These are phyloP conservation scores for Dryadomyces quercus-mongolicae DNA, from an alignment of 2,329 filamentous ascomycete species.

Conservation along the genomic window DNA sequence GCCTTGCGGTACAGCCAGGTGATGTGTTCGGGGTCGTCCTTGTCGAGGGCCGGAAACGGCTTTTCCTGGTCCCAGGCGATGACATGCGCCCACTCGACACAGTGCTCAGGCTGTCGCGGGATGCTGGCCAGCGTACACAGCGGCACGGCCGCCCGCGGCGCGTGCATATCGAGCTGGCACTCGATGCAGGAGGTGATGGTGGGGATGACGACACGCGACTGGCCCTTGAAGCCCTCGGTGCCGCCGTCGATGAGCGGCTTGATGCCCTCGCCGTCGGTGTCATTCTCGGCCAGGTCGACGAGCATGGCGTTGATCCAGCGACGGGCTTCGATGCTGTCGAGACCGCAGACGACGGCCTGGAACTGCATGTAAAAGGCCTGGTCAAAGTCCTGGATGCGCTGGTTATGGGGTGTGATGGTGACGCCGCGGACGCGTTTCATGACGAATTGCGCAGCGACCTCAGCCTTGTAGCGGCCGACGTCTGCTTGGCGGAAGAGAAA, in stretches of 20 bases:
- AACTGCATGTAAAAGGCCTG: constrained; percentile 97
- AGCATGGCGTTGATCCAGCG: constrained; percentile 96
- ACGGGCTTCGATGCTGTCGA: constrained; percentile 95
- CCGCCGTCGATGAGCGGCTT: constrained; percentile 95
- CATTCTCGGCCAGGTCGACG: constrained; percentile 76
- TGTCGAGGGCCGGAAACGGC: constrained; percentile 77
- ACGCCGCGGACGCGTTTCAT: constrained; percentile 82
- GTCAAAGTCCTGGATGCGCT: constrained; percentile 93
- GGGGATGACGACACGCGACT: constrained; percentile 83
- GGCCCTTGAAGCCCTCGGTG: constrained; percentile 96
- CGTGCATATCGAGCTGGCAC: constrained; percentile 97
- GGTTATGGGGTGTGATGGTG: constrained; percentile 85
- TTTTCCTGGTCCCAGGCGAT: constrained; percentile 90
- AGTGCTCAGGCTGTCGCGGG: constrained; percentile 92
- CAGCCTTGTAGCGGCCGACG: constrained; percentile 87
- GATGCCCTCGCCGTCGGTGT: constrained; percentile 37
- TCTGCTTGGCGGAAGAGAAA: constrained; percentile 89
- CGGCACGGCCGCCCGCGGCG: constrained; percentile 89
- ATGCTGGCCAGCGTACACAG: constrained; percentile 95
- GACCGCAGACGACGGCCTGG: constrained; percentile 80
- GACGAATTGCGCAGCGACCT: constrained; percentile 84
- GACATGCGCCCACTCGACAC: constrained; percentile 96
- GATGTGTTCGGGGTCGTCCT: constrained; percentile 92
- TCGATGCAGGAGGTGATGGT: constrained; percentile 94
- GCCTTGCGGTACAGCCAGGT: constrained; percentile 92